Evolutionary conservation across 2,329 filamentous ascomycete species (phyloP).

Genomic region (Berkeleyomyces rouxiae): DNA sequence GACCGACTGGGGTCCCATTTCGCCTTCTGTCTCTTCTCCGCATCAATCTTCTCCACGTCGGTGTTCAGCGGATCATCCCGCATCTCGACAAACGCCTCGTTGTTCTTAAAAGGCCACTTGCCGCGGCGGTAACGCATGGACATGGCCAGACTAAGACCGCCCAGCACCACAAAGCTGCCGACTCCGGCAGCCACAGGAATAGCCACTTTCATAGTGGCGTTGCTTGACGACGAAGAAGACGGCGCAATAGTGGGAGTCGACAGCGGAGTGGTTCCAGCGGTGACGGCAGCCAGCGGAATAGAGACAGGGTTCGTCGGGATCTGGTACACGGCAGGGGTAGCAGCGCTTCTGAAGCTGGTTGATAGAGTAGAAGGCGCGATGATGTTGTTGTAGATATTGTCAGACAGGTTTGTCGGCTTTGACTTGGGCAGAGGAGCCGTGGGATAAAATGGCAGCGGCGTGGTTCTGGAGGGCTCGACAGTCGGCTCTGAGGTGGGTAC

Average conservation of each 20-base stretch:
- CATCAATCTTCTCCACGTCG: conserved; percentile 11
- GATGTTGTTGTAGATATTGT: conserved; percentile 8
- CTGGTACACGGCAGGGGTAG: not conserved
- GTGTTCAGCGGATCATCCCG: conserved; percentile 9
- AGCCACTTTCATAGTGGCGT: conserved; percentile 5
- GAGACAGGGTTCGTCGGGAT: not conserved
- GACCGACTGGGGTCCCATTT: conserved; percentile 10
- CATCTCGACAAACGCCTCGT: conserved; percentile 7
- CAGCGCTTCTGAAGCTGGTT: not conserved
- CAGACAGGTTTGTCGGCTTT: conserved; percentile 1
- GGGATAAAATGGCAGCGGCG: not conserved
- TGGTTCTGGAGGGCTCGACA: not conserved
- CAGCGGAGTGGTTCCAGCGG: not conserved
- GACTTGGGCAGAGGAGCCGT: not conserved
- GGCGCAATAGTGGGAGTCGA: conserved; percentile 1
- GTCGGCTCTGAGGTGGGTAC: not conserved
- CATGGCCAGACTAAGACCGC: conserved; percentile 11
- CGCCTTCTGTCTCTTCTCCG: not conserved
- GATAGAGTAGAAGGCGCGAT: conserved; percentile 7
- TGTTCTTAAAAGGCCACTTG: conserved; percentile 14
- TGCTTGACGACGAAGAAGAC: not conserved
- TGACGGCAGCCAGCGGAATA: not conserved
- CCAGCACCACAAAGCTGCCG: conserved; percentile 11
- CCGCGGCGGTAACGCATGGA: conserved; percentile 13
- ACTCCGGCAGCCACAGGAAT: conserved; percentile 13